These are phyloP conservation scores for Cordyceps cicadae DNA, from an alignment of 2,329 filamentous ascomycete genomes.

Conservation along the genomic window DNA sequence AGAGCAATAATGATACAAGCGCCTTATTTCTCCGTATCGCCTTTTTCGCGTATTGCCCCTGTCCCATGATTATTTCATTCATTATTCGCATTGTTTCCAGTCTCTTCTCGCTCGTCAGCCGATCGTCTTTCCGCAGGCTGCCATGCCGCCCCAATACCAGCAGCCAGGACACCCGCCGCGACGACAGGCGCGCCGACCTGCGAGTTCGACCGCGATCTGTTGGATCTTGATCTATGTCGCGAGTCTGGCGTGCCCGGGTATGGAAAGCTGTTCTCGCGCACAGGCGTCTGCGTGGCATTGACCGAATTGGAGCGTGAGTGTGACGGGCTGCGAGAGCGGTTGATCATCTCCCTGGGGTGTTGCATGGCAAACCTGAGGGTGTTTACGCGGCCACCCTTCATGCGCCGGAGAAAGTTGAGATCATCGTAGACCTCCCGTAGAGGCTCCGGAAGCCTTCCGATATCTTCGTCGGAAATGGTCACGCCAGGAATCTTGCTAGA, in stretches of 20 bases:
- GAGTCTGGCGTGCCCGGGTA: slow-evolving; percentile 50
- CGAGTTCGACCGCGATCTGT: slow-evolving; percentile 57
- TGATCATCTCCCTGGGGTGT: slow-evolving; percentile 64
- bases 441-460: slow-evolving; percentile 61
- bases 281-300: slow-evolving; percentile 53
- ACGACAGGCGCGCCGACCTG: slow-evolving; percentile 67
- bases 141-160: slow-evolving; percentile 68
- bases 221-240: slow-evolving; percentile 59
- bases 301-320: slow-evolving; percentile 58
- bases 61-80: neutral
- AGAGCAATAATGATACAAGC: neutral
- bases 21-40: slow-evolving; percentile 6
- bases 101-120: slow-evolving; percentile 19
- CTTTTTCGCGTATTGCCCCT: neutral
- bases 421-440: slow-evolving; percentile 71
- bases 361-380: slow-evolving; percentile 70
- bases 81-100: slow-evolving; percentile 1
- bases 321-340: slow-evolving; percentile 55
- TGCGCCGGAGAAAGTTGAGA: slow-evolving; percentile 67
- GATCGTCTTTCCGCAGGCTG: slow-evolving; percentile 54
- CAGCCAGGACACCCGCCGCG: slow-evolving; percentile 77
- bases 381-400: slow-evolving; percentile 76
- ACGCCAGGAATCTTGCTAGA: slow-evolving; percentile 42
- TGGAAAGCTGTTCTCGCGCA: slow-evolving; percentile 44
- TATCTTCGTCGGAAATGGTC: slow-evolving; percentile 58